Base-by-base conservation (phyloP, 2,329 filamentous ascomycete genomes). In the Fusarium papillatum region DNA sequence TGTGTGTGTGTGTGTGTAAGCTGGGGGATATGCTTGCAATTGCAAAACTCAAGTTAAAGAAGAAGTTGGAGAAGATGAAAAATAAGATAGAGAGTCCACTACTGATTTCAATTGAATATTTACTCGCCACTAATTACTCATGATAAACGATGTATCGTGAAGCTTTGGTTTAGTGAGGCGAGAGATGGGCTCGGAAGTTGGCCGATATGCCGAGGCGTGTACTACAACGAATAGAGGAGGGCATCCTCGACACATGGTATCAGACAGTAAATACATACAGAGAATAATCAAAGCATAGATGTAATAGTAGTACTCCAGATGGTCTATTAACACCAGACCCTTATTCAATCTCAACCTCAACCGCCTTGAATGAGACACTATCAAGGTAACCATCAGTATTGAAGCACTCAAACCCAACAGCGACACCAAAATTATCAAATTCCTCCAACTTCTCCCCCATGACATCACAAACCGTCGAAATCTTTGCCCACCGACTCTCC, bases 151-250 rank as follows among this genome's bases (percentile, higher is more conserved):
- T 9, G 22, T 29, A 46, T 63, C 19, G 60, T 63, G 39, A 63
- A 36, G n/a, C n/a, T 48, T 29, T 60, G 55, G 46, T 39, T 60
- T 48, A 38, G 55, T 39, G 34, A 60, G n/a, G 55, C 34, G 31
- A 50, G 38, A 26, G 50, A 36, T 9, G 31, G 38, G 22, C 19
- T 67, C 68, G 70, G 68, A 71, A 65, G 53, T 73, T 73, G 71
- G 39, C 71, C 70, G 70, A 68, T 31, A 36, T 63, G 46, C 55
- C 39, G 60, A 36, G 26, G n/a, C 13, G 60, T 11, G 14, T 9
- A 31, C 17, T 14, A 29, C 24, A 17, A 50, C 24, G 26, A 29
- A 29, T 29, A 29, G 29, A 29, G 29, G 50, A 50, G 46, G 46
- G 9, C 24, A 50, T 50, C 7, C 46, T 29, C 16, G 16, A 55